Conservation (phyloP, 495 filamentous ascomycete species). For the Amniculicola lignicola region DNA sequence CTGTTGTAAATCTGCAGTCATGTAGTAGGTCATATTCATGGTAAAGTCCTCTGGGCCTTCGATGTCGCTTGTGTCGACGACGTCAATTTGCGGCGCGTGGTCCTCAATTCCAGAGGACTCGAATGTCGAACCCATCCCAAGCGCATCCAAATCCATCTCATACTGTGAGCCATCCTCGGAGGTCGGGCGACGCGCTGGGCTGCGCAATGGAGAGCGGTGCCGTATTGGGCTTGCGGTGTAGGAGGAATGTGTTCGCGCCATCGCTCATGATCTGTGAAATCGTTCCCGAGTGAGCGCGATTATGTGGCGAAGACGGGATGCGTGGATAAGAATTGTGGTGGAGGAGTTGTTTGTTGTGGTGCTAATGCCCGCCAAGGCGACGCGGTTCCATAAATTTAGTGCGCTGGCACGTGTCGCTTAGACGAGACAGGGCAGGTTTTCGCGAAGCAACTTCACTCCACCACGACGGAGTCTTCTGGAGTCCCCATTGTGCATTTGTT, state of each 20-base stretch:
- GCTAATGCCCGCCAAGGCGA: too few species aligned
- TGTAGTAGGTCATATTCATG: slow-evolving; percentile 41
- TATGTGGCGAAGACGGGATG: neutral
- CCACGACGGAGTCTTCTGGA: too few species aligned
- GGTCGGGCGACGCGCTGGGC: slow-evolving; percentile 9
- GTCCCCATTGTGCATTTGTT: too few species aligned
- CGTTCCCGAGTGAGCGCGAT: too few species aligned
- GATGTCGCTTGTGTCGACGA: slow-evolving; percentile 36
- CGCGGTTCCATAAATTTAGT: too few species aligned
- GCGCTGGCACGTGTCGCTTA: too few species aligned
- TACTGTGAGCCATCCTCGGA: slow-evolving; percentile 27
- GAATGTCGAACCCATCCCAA: slow-evolving; percentile 28
- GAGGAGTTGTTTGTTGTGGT: neutral
- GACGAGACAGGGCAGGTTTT: too few species aligned
- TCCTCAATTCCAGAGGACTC: slow-evolving; percentile 22
- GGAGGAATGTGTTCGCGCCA: slow-evolving; percentile 27
- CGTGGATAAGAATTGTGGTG: slow-evolving; percentile 1
- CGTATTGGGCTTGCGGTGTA: slow-evolving; percentile 27
- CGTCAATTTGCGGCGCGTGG: slow-evolving; percentile 16
- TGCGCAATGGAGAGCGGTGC: slow-evolving; percentile 16
- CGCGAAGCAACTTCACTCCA: too few species aligned
- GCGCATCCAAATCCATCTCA: slow-evolving; percentile 29
- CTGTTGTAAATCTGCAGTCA: slow-evolving; percentile 27
- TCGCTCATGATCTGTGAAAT: slow-evolving; percentile 8
- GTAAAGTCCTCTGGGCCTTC: slow-evolving; percentile 44